Evolutionary conservation across 352 stramenopile genomes (phyloP).

Genomic region (Phytophthora pini): DNA sequence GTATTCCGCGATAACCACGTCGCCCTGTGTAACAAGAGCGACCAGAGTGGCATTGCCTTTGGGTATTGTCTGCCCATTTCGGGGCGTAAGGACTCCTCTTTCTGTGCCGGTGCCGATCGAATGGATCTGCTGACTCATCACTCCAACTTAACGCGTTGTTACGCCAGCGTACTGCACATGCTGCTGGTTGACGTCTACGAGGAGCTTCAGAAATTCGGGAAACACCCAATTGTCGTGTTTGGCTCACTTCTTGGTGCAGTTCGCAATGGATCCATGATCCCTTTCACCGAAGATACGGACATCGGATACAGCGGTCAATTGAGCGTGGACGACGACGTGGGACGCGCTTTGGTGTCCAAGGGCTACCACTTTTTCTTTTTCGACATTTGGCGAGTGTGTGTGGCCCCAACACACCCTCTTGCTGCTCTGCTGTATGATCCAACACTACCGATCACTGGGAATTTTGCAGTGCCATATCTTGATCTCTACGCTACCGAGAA

Average conservation of each 20-base stretch:
- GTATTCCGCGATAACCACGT: slow-evolving; percentile 29
- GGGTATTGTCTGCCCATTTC: slow-evolving; percentile 60
- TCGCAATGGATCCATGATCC: slow-evolving; percentile 55
- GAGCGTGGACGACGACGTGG: slow-evolving; percentile 4
- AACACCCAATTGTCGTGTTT: slow-evolving; percentile 40
- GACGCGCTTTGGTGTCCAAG: slow-evolving; percentile 31
- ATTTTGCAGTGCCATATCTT: slow-evolving; percentile 40
- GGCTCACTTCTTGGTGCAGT: slow-evolving; percentile 56
- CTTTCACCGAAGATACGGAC: slow-evolving; percentile 61
- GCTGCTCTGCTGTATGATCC: slow-evolving; percentile 44
- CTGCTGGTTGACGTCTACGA: slow-evolving; percentile 61
- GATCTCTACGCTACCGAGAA: slow-evolving; percentile 45
- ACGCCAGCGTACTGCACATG: slow-evolving; percentile 59
- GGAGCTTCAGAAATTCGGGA: slow-evolving; percentile 34
- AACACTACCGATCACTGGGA: slow-evolving; percentile 9
- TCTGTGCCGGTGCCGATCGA: slow-evolving; percentile 49
- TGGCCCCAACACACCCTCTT: slow-evolving; percentile 34
- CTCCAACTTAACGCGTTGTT: slow-evolving; percentile 38
- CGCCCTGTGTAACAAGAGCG: slow-evolving; percentile 21
- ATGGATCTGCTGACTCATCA: slow-evolving; percentile 46
- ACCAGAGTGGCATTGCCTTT: background rate
- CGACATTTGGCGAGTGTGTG: slow-evolving; percentile 51
- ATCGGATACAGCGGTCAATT: slow-evolving; percentile 41
- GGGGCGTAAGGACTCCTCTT: slow-evolving; percentile 47
- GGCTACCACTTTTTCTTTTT: slow-evolving; percentile 61